Conservation (phyloP, 306 rosid genomes). For the Biancaea sappan region DNA sequence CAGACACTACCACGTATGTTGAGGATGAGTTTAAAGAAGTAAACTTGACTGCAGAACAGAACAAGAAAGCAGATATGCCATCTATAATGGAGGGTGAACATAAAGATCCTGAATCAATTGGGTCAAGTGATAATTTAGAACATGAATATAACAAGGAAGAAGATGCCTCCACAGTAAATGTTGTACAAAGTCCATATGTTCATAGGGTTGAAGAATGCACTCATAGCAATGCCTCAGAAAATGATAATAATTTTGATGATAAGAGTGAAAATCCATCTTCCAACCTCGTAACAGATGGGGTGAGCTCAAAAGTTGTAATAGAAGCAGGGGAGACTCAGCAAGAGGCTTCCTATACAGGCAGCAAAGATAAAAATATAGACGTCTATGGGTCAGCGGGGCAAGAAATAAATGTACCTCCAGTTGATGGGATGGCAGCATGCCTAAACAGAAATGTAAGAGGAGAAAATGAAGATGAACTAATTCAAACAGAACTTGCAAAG, state of each 20-base stretch:
- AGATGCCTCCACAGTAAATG: slow-evolving; percentile 22
- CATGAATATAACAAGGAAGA: slow-evolving; percentile 19
- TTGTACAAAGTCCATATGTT: slow-evolving; percentile 19
- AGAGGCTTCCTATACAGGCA: slow-evolving; percentile 6
- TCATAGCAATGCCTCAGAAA: slow-evolving; percentile 1
- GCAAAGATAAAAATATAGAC: slow-evolving; percentile 21
- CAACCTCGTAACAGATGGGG: slow-evolving; percentile 3
- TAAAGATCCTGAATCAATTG: slow-evolving; percentile 28
- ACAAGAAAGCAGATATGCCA: slow-evolving; percentile 16
- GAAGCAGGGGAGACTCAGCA: slow-evolving; percentile 9
- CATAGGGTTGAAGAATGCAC: slow-evolving; percentile 16
- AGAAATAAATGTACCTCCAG: slow-evolving; percentile 1
- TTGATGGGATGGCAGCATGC: slow-evolving; percentile 24
- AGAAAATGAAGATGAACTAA: slow-evolving; percentile 12
- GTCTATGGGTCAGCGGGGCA: neutral
- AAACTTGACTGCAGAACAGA: neutral
- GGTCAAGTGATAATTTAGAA: slow-evolving; percentile 14
- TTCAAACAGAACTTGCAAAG: neutral
- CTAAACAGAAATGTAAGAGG: slow-evolving; percentile 8
- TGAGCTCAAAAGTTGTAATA: neutral
- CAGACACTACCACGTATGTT: slow-evolving; percentile 1
- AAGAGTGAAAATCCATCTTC: slow-evolving; percentile 25
- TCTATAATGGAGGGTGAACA: slow-evolving; percentile 12
- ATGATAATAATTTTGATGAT: slow-evolving; percentile 1
- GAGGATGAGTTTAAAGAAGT: slow-evolving; percentile 26